Base-by-base conservation (phyloP, 257 asterid species). In the Cinchona pubescens region DNA sequence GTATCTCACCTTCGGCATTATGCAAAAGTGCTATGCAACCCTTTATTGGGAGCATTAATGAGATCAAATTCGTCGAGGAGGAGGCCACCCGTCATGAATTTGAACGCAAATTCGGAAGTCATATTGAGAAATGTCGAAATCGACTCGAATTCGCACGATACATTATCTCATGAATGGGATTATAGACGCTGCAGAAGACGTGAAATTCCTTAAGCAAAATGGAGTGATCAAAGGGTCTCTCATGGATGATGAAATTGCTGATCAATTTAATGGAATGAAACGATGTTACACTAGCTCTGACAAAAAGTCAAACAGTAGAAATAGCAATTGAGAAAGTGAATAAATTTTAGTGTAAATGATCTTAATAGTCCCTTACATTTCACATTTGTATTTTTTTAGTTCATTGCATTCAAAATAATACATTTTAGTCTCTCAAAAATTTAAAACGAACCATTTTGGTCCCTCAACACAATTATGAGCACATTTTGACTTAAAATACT, bases 81-180 rank as follows among this genome's bases (percentile, higher is more conserved):
- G 83, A 60, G 19, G 68, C 75, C 4, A 25, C 95, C 95, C 0
- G 83, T 74, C 19, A 76, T 89, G 19, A 83, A 67, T 32, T 23
- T 87, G 29, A 86, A 75, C 19, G 59, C 83, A 5, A 76, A 79
- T 23, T 79, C 90, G 1, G 90, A 89, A 66, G 77, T 79, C 14
- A 75, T 87, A 27, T 48, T 87, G 63, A 84, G 94, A 51, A 89
- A 87, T 74, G 51, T 75, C 81, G 2, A 66, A 74, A 35, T 79
- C 88, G 25, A 60, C 84, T 74, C 1, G 88, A 79, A 75, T 61
- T 87, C 11, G 85, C 90, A 1, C 81, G 86, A 67, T 89, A 84
- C 67, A 69, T 89, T 38, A 89, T 66, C 64, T 89, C 66, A 87
- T 87, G 90, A 87, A 85, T 71, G 92, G 90, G 51, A 85, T 83